These are phyloP conservation scores for Abrus precatorius DNA, from an alignment of 306 rosid genomes.

Conservation along the genomic window DNA sequence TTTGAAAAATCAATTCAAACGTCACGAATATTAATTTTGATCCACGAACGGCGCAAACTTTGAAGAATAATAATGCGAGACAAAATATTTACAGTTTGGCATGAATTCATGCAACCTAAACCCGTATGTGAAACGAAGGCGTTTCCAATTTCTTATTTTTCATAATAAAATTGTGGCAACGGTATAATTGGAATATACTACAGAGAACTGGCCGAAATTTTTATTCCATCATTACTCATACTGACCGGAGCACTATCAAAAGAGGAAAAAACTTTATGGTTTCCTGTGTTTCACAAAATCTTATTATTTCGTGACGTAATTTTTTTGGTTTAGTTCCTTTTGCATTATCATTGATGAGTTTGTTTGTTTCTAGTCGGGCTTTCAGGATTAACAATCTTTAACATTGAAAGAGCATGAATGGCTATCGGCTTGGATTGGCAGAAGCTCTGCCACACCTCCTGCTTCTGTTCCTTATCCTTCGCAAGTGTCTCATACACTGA, in stretches of 20 bases:
- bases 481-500: constrained; percentile 52
- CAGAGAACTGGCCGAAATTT: not conserved
- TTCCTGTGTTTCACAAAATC: no score
- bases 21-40: constrained; percentile 4
- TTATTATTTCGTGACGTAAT: no score
- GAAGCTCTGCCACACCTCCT: constrained; percentile 68
- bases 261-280: no score
- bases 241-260: no score
- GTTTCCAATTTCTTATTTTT: not conserved
- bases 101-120: not conserved
- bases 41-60: not conserved
- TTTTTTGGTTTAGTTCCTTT: not conserved
- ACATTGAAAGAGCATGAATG: constrained; percentile 59
- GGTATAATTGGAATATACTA: not conserved
- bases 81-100: not conserved
- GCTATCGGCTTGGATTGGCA: constrained; percentile 66
- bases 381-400: constrained; percentile 59
- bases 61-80: not conserved
- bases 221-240: not conserved
- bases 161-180: not conserved
- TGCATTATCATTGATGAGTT: not conserved
- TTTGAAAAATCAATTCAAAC: constrained; percentile 25
- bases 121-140: not conserved
- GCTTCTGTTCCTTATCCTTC: constrained; percentile 63
- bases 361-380: not conserved